Base-by-base conservation (phyloP, 805 yeast genomes). In the Saccharomycopsis vini region DNA sequence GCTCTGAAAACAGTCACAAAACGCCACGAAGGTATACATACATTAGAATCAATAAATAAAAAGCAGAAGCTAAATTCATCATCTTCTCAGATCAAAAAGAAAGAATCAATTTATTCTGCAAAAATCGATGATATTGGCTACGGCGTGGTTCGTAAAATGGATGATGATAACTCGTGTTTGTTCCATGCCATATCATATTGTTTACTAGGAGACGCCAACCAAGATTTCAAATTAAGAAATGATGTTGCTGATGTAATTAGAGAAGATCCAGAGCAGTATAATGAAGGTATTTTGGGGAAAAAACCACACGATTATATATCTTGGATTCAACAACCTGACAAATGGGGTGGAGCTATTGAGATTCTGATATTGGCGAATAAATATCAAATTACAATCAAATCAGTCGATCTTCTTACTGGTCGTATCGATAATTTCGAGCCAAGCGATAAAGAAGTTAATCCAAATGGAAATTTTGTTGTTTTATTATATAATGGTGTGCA, bases 311-410 rank as follows among this genome's bases (percentile, higher is more conserved):
- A 72, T 7, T 83, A 83, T 55, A 60, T 72, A 28, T 49, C 60
- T 5, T 83, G 92, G 90, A 83, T 83, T 19, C 51, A 56, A 37
- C 62, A 69, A 44, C 69, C 69, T 16, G 75, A 69, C 29, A 70
- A 81, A 15, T 83, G 92, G 94, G 94, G 94, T 24, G 94, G 94
- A 5, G 90, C 86, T 2, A 81, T 83, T 39, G 94, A 83, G 56
- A 60, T 82, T 37, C 75, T 77, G 6, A 79, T 83, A 5, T 56
- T 83, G 23, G 68, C 84, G 2, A 64, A 68, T 28, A 66, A 69
- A 49, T 65, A 79, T 33, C 63, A 65, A 4, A 59, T 79, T 4
- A 65, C 72, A 3, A 76, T 83, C 34, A 64, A 69, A 43, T 76
- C 86, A 9, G 56, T 80, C 23, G 92, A 83, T 54, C 75, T 83